Evolutionary conservation across 2,329 filamentous ascomycete genomes (phyloP), one percentile per base, ranked within the genome.

Genomic region (Colletotrichum coccodes): DNA sequence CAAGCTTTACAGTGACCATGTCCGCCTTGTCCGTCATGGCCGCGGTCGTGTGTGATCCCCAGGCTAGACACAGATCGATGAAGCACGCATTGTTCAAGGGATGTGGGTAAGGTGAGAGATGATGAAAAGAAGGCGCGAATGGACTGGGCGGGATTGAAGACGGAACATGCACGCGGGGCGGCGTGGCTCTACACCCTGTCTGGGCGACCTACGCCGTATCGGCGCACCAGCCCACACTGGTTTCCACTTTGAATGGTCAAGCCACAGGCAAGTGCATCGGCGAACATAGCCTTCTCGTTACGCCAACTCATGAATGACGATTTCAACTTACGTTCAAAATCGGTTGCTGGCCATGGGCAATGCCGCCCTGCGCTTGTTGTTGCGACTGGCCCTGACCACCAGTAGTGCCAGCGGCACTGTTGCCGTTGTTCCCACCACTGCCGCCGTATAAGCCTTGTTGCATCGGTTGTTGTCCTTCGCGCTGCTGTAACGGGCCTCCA

Each of bases 331-430:
- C 88, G 78, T 93, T 93, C 60, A 97, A 82, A 73, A 97, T 97
- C 5, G 94, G 94, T 77, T 96, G 93, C 28, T 69, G 66, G 40
- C 66, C 66, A 44, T 69, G 66, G 28, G 66, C 61, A 56, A 69
- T 69, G 42, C 66, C 65, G 26, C 65, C 62, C 30, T 69, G 66
- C 32, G 47, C 54, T 60, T 66, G 66, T n/a, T 66, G 66, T 79
- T 95, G 93, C 42, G 92, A 92, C 79, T 94, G 92, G 14, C 90
- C 87, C 77, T 94, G 85, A 18, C 86, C 87, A 70, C 87, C 85
- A 42, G 89, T 70, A 57, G 78, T 71, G 71, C 78, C 75, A 70
- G 78, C 73, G 72, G 79, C 66, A 71, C 79, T 75, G 81, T 86
- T 71, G 78, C 71, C 70, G 40, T 74, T 64, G 36, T 60, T 70